Conservation (phyloP, 2,329 filamentous ascomycete genomes). For the Diaporthe longicolla region DNA sequence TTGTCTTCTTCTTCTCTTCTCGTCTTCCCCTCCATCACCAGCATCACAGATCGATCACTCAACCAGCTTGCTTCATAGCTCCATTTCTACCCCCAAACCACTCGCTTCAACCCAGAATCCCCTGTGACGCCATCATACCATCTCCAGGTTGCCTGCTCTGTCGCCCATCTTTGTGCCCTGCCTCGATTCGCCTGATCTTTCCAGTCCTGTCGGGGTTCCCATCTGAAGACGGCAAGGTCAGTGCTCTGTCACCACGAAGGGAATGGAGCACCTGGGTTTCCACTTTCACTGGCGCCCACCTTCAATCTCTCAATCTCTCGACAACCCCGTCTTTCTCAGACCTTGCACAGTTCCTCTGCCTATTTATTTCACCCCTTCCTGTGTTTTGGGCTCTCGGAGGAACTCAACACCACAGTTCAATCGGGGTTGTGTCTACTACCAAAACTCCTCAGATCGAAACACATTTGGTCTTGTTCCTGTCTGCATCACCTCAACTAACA, state of each 20-base stretch:
- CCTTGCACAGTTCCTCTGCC: neutral
- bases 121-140: conserved; percentile 41
- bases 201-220: conserved; percentile 17
- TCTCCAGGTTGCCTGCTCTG: conserved; percentile 37
- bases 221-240: conserved; percentile 39
- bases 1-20: conserved; percentile 34
- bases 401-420: neutral
- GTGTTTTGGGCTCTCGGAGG: neutral
- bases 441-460: neutral
- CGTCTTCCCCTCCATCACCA: conserved; percentile 46
- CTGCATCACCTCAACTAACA: conserved; percentile 8
- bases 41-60: conserved; percentile 60
- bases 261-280: neutral
- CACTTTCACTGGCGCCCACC: neutral
- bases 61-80: conserved; percentile 72
- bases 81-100: conserved; percentile 64
- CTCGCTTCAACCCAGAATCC: conserved; percentile 68
- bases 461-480: neutral
- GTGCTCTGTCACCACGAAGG: neutral
- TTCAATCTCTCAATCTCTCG: neutral
- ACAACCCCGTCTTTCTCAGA: neutral
- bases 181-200: conserved; percentile 35
- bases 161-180: conserved; percentile 31
- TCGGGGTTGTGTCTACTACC: neutral
- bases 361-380: neutral